Percentiles rank a stretch among this genome's conserved stretches.
phyloP scores from a whole-genome alignment of 1,284 basidiomycete genomes.

The Apiotrichum veenhuisii region DNA sequence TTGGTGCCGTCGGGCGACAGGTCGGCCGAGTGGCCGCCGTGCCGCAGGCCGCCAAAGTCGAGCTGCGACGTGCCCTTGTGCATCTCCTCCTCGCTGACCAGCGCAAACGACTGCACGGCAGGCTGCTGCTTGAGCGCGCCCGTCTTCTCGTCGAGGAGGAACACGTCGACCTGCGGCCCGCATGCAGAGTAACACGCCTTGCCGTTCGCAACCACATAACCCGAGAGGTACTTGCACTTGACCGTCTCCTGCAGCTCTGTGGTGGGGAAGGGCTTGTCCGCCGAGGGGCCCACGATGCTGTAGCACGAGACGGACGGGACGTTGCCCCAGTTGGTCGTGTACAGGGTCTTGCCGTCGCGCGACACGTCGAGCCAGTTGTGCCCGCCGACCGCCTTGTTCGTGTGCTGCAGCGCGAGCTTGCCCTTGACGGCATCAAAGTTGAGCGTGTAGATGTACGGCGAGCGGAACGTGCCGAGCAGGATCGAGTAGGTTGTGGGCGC shows the following conservation, averaged over 20 bases:
- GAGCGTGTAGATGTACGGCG: constrained; percentile 31
- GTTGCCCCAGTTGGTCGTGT: constrained; percentile 40
- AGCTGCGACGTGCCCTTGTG: constrained; percentile 21
- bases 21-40: constrained; percentile 41
- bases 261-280: constrained; percentile 9
- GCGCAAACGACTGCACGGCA: constrained; percentile 20
- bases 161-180: constrained; percentile 48
- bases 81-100: constrained; percentile 10
- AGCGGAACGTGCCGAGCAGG: constrained; percentile 42
- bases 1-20: constrained; percentile 39
- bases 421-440: constrained; percentile 22
- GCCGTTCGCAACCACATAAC: constrained; percentile 35
- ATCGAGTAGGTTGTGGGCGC: constrained; percentile 19
- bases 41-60: constrained; percentile 43
- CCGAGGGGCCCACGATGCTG: constrained; percentile 10
- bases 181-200: constrained; percentile 48
- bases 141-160: constrained; percentile 32
- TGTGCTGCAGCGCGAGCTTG: constrained; percentile 19
- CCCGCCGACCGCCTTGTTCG: constrained; percentile 27
- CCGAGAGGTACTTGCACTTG: constrained; percentile 30
- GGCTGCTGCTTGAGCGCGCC: constrained; percentile 32
- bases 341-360: constrained; percentile 22
- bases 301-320: constrained; percentile 34
- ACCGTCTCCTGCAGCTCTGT: constrained; percentile 24
- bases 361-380: constrained; percentile 41